phyloP scores from a whole-genome alignment of 495 filamentous ascomycete species.

The Trichoderma erinaceum region DNA sequence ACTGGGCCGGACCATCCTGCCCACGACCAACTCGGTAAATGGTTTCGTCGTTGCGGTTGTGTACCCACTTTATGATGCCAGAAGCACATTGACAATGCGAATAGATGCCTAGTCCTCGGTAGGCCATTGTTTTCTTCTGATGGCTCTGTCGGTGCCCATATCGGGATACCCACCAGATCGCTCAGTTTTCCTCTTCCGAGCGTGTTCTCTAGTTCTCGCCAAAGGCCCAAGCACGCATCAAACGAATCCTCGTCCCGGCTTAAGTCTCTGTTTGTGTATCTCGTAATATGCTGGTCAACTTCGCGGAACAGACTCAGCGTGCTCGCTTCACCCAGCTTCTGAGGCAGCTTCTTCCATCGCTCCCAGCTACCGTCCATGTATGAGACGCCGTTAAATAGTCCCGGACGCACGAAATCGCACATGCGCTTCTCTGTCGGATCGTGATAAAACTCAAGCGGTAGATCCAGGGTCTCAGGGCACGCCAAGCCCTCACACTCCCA shows the following conservation, averaged over 20 bases:
- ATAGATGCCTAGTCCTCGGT: neutral
- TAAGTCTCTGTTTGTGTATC: constrained; percentile 14
- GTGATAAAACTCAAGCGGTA: neutral
- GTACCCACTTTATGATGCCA: constrained; percentile 9
- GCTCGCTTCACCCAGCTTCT: neutral
- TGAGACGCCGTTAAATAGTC: neutral
- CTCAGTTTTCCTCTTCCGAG: constrained; percentile 16
- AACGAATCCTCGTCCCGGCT: constrained; percentile 22
- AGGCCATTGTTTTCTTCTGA: neutral
- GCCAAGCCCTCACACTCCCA: constrained; percentile 29
- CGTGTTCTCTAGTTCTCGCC: constrained; percentile 13
- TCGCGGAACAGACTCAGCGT: constrained; percentile 10
- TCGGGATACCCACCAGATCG: constrained; percentile 1
- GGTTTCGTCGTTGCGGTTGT: neutral
- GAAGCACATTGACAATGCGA: neutral
- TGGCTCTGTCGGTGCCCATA: neutral
- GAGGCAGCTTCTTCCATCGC: constrained; percentile 19
- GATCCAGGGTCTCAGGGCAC: constrained; percentile 19
- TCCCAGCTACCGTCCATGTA: constrained; percentile 15
- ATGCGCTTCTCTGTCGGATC: neutral
- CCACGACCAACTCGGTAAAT: constrained; percentile 25
- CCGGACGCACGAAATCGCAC: neutral
- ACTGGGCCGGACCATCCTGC: constrained; percentile 20
- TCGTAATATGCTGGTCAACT: constrained; percentile 10
- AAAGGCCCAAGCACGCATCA: constrained; percentile 17